Evolutionary conservation across 495 filamentous ascomycete genomes (phyloP), one percentile per base, ranked within the genome.

Genomic region (Xylaria grammica): DNA sequence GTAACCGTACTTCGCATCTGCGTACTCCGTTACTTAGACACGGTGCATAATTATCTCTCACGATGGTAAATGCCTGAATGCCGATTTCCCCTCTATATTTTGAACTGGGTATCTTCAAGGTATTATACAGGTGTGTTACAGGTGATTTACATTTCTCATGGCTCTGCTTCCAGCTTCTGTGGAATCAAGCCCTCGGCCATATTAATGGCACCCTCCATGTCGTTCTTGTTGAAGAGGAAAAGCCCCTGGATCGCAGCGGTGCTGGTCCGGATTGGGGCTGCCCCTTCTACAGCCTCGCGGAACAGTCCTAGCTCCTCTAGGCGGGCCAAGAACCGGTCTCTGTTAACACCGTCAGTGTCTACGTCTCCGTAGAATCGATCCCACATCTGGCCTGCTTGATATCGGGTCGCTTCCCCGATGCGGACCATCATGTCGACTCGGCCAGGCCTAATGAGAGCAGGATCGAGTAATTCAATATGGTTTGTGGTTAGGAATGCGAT

Each of bases 401-500:
- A 91, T 55, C 85, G 82, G 38, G 91, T 93, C 20, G 94, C 92
- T 73, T 95, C 91, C 15, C 94, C 96, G 48, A 99, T 87, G 42
- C 91, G 86, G 3, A 96, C 88, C 46, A 90, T 94, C 88, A 98
- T 91, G 75, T 99, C 95, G 1, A 99, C 92, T 56, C 95, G 84
- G 5, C 95, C 95, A 2, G 95, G 95, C 29, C 95, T 85, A 29
- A 99, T 90, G 44, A 99, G 79, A 24, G 95, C 95, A 65, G 88
- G 86, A 69, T 99, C 95, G 1, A 99, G 84, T 19, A 91, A 85
- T 60, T 96, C 91, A 30, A 96, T 86, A 65, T 97, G 91, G 67
- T 99, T 99, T 22, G 95, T 99, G 5, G 95, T 99, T 54, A 99
- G 84, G 74, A 99, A 95, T 17, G 96, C 86, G 57, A 99, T 89